Base-by-base conservation (phyloP, 345 rosid species). In the Melaleuca quinquenervia region DNA sequence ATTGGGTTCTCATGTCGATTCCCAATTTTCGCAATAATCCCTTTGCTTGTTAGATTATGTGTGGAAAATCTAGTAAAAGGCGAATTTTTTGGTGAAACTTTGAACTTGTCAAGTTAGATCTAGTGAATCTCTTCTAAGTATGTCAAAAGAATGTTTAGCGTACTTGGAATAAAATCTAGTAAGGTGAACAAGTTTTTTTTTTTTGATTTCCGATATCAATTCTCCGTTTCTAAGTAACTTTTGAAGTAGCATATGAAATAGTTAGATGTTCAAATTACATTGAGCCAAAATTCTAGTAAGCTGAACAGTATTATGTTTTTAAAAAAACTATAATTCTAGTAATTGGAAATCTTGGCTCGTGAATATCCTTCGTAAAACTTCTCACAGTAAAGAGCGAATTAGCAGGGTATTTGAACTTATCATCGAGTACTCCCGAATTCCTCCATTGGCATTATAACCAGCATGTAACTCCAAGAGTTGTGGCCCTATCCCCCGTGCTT, bases 141-240 rank as follows among this genome's bases (percentile, higher is more conserved):
- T 64, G 3, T 64, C 45, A 16, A 29, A 32, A 36, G 45, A 16
- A 32, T 64, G 29, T 8, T 22, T 16, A 15, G 76, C 22, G 32
- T 8, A 18, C 45, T 32, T 3, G 78, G 12, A 32, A 32, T 45
- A 32, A 64, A 14, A 64, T 64, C 45, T 32, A 16, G 45, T 64
- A 3, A 0, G 0, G 0, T 64, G 0, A 2, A 36, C 7, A 0
- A 14, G 16, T 20, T 64, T 16, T 18, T 64, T 32, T 0, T n/a
- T 64, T 15, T 16, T 15, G 15, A 16, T 32, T 9, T 32, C 18
- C 12, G 8, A 29, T 64, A 3, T 64, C 41, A 5, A 32, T 64
- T 29, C 7, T 56, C 45, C 6, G 18, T 64, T 32, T 32, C 6
- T 32, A 9, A 0, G 78, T 32, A 64, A 16, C 45, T 32, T 18